phyloP scores from a whole-genome alignment of 1,284 basidiomycete species.

The Ustilago crameri region DNA sequence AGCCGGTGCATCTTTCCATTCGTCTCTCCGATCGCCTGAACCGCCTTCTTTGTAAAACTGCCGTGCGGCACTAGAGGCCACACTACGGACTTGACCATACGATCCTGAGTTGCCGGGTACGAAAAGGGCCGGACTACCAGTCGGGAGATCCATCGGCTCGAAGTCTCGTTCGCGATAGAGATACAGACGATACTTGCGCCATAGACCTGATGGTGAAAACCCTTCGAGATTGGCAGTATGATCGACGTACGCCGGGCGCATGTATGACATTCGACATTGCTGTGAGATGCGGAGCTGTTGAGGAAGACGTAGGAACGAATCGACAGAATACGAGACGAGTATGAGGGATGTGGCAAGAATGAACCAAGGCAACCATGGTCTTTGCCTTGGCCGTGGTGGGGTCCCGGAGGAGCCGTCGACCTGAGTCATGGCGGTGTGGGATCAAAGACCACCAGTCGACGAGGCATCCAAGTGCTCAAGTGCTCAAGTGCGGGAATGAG shows the following conservation, averaged over 20 bases:
- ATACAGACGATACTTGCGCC: conserved; percentile 82
- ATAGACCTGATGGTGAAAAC: conserved; percentile 78
- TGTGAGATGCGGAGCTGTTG: conserved; percentile 46
- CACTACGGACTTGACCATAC: conserved; percentile 90
- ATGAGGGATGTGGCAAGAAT: conserved; percentile 20
- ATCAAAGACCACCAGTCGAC: background rate
- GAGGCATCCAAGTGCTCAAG: too few relatives aligned
- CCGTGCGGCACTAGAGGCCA: conserved; percentile 86
- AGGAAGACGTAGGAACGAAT: conserved; percentile 48
- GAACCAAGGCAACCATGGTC: conserved; percentile 30
- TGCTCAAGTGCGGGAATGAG: too few relatives aligned
- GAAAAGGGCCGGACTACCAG: conserved; percentile 81
- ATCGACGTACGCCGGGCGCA: conserved; percentile 87
- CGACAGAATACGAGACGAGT: conserved; percentile 26
- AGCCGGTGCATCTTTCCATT: conserved; percentile 50
- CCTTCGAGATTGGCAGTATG: conserved; percentile 67
- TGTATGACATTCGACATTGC: conserved; percentile 93
- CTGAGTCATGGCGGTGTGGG: conserved; percentile 1
- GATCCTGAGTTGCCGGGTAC: conserved; percentile 97
- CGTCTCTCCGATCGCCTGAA: conserved; percentile 55
- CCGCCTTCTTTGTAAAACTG: conserved; percentile 77
- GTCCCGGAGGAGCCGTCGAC: background rate
- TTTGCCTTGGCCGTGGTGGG: conserved; percentile 4
- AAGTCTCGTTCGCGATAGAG: conserved; percentile 80
- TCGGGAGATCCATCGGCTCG: conserved; percentile 29